Conservation (phyloP, 768 basidiomycete species). For the Russula foetens region DNA sequence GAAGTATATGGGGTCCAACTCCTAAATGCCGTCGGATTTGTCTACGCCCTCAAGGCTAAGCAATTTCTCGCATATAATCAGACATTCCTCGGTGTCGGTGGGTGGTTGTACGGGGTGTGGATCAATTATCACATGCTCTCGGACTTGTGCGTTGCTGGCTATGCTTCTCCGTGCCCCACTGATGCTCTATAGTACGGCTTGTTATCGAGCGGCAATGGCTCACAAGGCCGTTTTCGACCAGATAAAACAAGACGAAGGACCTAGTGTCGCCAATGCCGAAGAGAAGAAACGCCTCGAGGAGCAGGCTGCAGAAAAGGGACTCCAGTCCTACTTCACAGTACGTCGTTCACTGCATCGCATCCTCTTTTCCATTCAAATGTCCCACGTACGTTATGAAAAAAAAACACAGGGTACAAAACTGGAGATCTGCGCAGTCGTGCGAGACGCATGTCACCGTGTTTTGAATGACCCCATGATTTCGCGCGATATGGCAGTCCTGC, state of each 20-base stretch:
- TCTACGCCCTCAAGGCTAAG: too few relatives aligned
- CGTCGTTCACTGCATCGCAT: background rate
- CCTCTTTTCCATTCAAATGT: too few relatives aligned
- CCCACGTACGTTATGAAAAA: background rate
- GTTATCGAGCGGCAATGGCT: conserved; percentile 77
- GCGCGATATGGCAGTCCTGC: conserved; percentile 53
- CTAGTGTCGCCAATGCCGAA: conserved; percentile 68
- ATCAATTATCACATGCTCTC: conserved; percentile 90
- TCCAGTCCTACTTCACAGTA: conserved; percentile 88
- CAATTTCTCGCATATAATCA: too few relatives aligned
- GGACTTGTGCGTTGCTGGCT: conserved; percentile 59
- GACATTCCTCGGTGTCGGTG: too few relatives aligned
- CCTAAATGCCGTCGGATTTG: too few relatives aligned
- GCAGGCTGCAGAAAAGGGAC: conserved; percentile 87
- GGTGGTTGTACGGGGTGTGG: conserved; percentile 87
- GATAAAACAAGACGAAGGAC: conserved; percentile 83
- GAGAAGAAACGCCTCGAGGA: conserved; percentile 81
- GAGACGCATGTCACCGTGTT: conserved; percentile 82
- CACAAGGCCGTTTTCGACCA: conserved; percentile 87
- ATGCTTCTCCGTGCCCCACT: background rate
- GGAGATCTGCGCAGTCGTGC: conserved; percentile 81
- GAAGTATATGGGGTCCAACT: conserved; percentile 84
- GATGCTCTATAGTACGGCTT: conserved; percentile 53
- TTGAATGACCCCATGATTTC: conserved; percentile 49
- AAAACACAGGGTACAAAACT: conserved; percentile 70